A percentile compares a stretch with the other conserved stretches of the same genome.
Conservation (phyloP, 2,329 filamentous ascomycete species). For the Aspergillus alliaceus region DNA sequence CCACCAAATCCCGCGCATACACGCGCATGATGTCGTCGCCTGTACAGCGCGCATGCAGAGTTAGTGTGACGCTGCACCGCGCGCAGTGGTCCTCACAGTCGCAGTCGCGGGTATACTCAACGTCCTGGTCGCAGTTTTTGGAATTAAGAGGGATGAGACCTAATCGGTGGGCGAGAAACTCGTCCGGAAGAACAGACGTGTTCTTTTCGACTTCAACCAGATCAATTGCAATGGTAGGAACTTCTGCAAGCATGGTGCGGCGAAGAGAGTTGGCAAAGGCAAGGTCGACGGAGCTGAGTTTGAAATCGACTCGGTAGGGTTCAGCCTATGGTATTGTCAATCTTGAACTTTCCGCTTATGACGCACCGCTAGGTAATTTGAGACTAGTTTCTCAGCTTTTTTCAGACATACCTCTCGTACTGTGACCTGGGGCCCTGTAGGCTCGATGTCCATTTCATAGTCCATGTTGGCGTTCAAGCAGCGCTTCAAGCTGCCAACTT, state of each 20-base stretch:
- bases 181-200: constrained; percentile 92
- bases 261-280: constrained; percentile 91
- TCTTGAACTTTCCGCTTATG: neutral
- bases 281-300: constrained; percentile 84
- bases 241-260: constrained; percentile 86
- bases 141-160: constrained; percentile 86
- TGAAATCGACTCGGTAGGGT: constrained; percentile 80
- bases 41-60: constrained; percentile 81
- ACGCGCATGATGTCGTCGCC: constrained; percentile 89
- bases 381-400: neutral
- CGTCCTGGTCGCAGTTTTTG: constrained; percentile 73
- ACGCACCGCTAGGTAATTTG: neutral
- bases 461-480: constrained; percentile 37
- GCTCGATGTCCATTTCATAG: constrained; percentile 50
- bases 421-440: constrained; percentile 48
- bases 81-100: constrained; percentile 96
- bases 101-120: constrained; percentile 90
- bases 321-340: constrained; percentile 61
- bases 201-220: constrained; percentile 90
- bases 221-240: constrained; percentile 92
- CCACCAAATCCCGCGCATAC: constrained; percentile 83
- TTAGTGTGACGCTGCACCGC: constrained; percentile 81
- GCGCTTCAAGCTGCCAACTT: constrained; percentile 22
- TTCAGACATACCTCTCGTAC: constrained; percentile 43
- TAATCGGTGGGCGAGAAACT: constrained; percentile 90